These are phyloP conservation scores for Byssothecium circinans DNA, from an alignment of 2,329 filamentous ascomycete species.

Conservation along the genomic window DNA sequence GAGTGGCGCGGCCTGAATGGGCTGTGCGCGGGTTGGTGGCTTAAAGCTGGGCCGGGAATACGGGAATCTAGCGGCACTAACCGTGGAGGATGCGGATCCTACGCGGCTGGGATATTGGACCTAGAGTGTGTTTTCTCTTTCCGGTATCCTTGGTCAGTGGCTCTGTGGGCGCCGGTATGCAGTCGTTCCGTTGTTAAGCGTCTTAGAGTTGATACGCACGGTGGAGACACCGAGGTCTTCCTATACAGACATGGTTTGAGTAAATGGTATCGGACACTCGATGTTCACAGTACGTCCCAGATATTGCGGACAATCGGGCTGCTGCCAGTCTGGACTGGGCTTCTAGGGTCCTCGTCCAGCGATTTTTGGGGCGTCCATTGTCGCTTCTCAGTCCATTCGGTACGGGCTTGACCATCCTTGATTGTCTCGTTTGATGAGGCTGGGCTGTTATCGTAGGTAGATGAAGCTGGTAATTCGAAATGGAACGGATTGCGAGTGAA, in stretches of 20 bases:
- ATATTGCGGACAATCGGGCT: constrained; percentile 77
- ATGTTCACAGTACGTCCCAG: constrained; percentile 68
- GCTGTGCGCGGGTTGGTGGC: constrained; percentile 5
- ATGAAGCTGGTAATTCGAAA: constrained; percentile 29
- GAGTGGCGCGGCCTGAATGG: background rate
- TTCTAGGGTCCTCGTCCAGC: constrained; percentile 69
- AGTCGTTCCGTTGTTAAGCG: background rate
- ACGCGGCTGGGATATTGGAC: constrained; percentile 6
- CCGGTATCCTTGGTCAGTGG: background rate
- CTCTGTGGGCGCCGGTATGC: background rate
- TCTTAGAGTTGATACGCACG: background rate
- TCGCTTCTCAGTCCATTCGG: constrained; percentile 30
- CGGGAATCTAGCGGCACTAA: background rate
- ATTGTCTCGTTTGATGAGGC: constrained; percentile 37
- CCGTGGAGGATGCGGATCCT: constrained; percentile 8
- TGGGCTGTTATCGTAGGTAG: constrained; percentile 31
- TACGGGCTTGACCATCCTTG: constrained; percentile 31
- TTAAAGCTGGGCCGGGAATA: constrained; percentile 1
- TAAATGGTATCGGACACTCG: background rate
- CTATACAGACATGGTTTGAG: background rate
- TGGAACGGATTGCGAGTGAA: constrained; percentile 63
- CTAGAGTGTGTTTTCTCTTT: background rate
- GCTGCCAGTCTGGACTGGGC: constrained; percentile 73
- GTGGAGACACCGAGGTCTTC: background rate
- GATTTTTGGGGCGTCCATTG: constrained; percentile 57